Base-by-base conservation (phyloP, 129 eudicot species). In the Chrysanthemum seticuspe region DNA sequence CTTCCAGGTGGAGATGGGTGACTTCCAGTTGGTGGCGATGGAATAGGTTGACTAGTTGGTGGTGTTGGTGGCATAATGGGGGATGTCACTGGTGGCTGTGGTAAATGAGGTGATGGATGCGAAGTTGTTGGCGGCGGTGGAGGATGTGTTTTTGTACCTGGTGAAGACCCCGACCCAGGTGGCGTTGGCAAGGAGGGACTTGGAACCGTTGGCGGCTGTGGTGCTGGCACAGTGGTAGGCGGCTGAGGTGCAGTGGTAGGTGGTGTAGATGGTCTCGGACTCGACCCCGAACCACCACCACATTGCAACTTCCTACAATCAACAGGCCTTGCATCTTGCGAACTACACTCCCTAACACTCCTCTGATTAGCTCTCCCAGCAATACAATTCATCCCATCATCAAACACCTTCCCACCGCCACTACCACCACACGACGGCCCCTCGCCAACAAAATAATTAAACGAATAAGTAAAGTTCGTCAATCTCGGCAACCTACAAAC, bases 401-500 rank as follows among this genome's bases (percentile, higher is more conserved):
- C 87, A 47, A 49, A 55, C 67, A 87, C 80, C 64, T 76, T 85
- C 47, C 47, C 47, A 48, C 85, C 78, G 15, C 94, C 63, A 14
- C 84, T 49, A 11, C 36, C 81, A 4, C 8, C 2, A 21, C 81
- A 77, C 23, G 81, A 77, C 19, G 76, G 76, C 53, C 87, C 96
- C 11, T 76, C 70, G 27, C 88, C 76, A 2, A 71, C 74, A 55
- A 92, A 92, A 65, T 83, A 92, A 56, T 92, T 92, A 31, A 74
- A 66, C 16, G 92, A 85, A 64, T 77, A 92, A 0, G 96, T 92
- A 71, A 89, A 92, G 72, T 92, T 92, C 78, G 76, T 65, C 84
- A 92, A 78, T 23, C 85, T 76, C 0, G 96, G 96, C 77, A 92
- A 76, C 56, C 75, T 59, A 65, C 98, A 92, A 73, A 92, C 82